Conservation (phyloP, 176 grass and related monocot species). For the Bolboschoenus planiculmis region DNA sequence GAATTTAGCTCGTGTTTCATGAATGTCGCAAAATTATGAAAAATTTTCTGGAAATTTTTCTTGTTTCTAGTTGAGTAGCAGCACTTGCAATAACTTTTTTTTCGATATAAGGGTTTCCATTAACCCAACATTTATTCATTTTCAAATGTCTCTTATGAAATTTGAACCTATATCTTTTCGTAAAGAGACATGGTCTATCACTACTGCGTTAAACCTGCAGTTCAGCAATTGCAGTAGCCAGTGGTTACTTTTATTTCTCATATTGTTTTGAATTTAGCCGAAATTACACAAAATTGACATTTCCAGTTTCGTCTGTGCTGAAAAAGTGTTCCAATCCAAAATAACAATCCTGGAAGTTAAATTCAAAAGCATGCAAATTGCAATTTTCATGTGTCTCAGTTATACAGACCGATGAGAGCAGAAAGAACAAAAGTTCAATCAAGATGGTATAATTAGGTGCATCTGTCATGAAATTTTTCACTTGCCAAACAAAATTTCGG, state of each 20-base stretch:
- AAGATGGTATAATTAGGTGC: neutral
- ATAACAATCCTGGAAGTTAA: neutral
- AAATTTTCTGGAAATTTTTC: neutral
- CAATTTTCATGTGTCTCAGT: neutral
- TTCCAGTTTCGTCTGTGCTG: neutral
- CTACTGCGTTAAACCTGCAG: no score
- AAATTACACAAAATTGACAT: neutral
- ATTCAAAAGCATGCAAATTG: neutral
- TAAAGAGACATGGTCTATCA: no score
- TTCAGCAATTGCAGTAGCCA: neutral
- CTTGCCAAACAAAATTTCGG: neutral
- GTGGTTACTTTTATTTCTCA: neutral
- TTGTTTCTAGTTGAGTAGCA: neutral
- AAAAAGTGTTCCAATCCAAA: neutral
- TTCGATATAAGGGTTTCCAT: no score
- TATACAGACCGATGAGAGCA: neutral
- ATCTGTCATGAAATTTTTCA: constrained; percentile 4
- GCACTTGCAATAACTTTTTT: no score
- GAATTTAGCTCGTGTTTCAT: neutral
- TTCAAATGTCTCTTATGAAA: no score
- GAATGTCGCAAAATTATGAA: neutral
- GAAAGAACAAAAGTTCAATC: neutral
- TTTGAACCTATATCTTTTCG: no score
- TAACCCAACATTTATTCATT: no score
- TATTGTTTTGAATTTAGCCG: neutral